phyloP scores from a whole-genome alignment of 441 rosid genomes.

The Gossypium schwendimanii region DNA sequence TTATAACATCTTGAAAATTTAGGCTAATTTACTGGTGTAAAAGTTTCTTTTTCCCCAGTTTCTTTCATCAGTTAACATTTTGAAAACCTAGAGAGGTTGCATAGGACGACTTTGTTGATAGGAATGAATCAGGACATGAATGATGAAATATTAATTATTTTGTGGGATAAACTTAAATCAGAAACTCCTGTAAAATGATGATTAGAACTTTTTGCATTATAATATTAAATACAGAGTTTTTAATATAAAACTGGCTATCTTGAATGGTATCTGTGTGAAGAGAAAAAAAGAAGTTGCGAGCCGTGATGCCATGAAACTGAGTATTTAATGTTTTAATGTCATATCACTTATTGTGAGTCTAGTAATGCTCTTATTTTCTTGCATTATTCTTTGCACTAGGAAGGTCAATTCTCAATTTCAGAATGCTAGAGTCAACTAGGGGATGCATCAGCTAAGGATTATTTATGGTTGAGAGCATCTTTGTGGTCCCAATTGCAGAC shows the following conservation, averaged over 20 bases:
- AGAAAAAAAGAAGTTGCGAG: background rate
- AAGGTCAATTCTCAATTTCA: constrained; percentile 17
- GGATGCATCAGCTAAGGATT: constrained; percentile 6
- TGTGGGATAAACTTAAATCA: constrained; percentile 1
- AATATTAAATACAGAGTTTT: background rate
- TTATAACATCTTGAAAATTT: background rate
- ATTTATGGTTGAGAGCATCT: background rate
- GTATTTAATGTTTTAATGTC: background rate
- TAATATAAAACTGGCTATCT: background rate
- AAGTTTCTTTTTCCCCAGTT: background rate
- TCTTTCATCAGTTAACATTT: background rate
- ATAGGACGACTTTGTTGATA: background rate
- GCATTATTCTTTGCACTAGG: background rate
- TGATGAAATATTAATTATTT: background rate
- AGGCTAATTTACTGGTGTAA: background rate
- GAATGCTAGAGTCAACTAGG: constrained; percentile 13
- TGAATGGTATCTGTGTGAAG: background rate
- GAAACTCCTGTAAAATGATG: background rate
- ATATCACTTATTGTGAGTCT: background rate
- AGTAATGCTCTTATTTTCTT: background rate
- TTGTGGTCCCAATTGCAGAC: background rate
- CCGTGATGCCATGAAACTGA: background rate
- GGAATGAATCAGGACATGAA: background rate
- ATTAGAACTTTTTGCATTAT: background rate
- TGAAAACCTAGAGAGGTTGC: background rate